Evolutionary conservation across 768 basidiomycete species (phyloP).

Genomic region (Boletus edulis): DNA sequence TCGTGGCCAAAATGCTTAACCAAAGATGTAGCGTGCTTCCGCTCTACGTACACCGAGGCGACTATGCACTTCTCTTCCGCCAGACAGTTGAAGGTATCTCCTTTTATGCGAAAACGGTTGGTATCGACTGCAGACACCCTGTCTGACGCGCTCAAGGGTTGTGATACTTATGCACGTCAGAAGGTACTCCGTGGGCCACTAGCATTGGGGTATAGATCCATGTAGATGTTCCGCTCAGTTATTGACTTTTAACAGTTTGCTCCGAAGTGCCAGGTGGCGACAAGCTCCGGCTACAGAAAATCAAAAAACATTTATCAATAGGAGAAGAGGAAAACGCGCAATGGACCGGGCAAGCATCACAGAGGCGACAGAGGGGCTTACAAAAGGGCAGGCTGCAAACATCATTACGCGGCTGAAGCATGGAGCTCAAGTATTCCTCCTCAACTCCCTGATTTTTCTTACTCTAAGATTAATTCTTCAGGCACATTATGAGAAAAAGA

Average conservation of each 20-base stretch:
- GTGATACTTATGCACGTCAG: slow-evolving; percentile 61
- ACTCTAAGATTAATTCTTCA: slow-evolving; percentile 22
- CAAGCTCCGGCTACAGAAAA: slow-evolving; percentile 53
- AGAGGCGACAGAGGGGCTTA: slow-evolving; percentile 44
- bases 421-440: slow-evolving; percentile 58
- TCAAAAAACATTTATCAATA: slow-evolving; percentile 57
- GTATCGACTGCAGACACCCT: slow-evolving; percentile 57
- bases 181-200: slow-evolving; percentile 54
- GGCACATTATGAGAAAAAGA: slow-evolving; percentile 56
- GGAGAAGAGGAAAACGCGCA: slow-evolving; percentile 43
- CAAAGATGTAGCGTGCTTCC: slow-evolving; percentile 34
- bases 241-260: slow-evolving; percentile 41
- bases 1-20: slow-evolving; percentile 3
- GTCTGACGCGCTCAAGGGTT: slow-evolving; percentile 59
- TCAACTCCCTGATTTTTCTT: background rate
- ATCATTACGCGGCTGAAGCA: slow-evolving; percentile 77
- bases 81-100: slow-evolving; percentile 44
- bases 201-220: slow-evolving; percentile 44
- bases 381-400: slow-evolving; percentile 77
- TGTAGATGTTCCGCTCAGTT: background rate
- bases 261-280: slow-evolving; percentile 68
- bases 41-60: slow-evolving; percentile 55
- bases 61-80: slow-evolving; percentile 46
- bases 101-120: slow-evolving; percentile 50
- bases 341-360: slow-evolving; percentile 16